Percentiles rank a stretch among this genome's conserved stretches.
Conservation (phyloP, 352 stramenopile genomes). For the Pythium scleroteichum region DNA sequence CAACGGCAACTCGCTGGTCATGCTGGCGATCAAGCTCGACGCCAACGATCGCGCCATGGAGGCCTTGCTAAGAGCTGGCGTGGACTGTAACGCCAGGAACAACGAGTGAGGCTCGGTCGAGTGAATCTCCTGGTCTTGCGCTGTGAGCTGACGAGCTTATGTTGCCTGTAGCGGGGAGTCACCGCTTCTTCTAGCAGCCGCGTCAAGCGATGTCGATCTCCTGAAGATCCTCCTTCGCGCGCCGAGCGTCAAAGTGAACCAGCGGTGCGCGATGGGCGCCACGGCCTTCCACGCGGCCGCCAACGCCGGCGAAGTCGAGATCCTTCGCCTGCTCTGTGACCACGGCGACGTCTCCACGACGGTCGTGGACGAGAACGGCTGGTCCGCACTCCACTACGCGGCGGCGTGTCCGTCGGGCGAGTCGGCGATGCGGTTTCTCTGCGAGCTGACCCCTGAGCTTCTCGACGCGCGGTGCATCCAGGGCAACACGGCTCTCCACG, state of each 20-base stretch:
- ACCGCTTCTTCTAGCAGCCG: constrained; percentile 51
- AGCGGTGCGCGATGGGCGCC: constrained; percentile 43
- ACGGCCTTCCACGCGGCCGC: constrained; percentile 61
- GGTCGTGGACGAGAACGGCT: constrained; percentile 53
- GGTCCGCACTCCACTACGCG: constrained; percentile 65
- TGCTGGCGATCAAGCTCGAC: constrained; percentile 45
- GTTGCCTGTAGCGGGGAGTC: constrained; percentile 41
- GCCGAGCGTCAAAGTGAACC: constrained; percentile 39
- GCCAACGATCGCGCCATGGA: constrained; percentile 30
- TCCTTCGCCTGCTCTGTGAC: constrained; percentile 54
- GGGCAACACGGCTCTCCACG: constrained; percentile 65
- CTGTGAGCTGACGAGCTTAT: not conserved
- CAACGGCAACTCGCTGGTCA: constrained; percentile 54
- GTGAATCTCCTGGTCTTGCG: not conserved
- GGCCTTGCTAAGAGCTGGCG: constrained; percentile 32
- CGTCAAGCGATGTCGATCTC: constrained; percentile 44
- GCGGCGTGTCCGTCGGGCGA: constrained; percentile 41
- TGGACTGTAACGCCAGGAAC: constrained; percentile 57
- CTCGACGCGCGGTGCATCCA: constrained; percentile 50
- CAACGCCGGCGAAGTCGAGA: constrained; percentile 52
- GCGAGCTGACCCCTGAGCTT: constrained; percentile 45
- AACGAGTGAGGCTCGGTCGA: constrained; percentile 39
- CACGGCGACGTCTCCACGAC: constrained; percentile 32
- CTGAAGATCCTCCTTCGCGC: constrained; percentile 30
- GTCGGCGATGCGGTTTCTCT: constrained; percentile 55